Conservation (phyloP, 192 early-diverging fungal species). For the Funneliformis geosporum region DNA sequence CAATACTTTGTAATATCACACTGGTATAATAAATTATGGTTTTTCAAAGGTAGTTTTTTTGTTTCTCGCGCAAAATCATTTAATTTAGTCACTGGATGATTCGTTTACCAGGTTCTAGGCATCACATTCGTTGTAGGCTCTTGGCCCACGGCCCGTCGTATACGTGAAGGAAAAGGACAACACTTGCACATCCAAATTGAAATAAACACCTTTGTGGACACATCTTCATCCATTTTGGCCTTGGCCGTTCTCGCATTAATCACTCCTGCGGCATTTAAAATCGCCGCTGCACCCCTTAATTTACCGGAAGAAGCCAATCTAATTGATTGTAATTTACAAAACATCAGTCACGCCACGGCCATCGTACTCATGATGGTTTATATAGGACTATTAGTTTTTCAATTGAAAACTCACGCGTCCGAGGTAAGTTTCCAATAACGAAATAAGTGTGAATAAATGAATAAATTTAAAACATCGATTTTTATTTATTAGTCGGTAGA, state of each 20-base stretch:
- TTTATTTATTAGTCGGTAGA: background rate
- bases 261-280: slow-evolving; percentile 61
- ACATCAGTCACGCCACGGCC: slow-evolving; percentile 62
- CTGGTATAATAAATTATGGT: slow-evolving; percentile 51
- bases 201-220: slow-evolving; percentile 48
- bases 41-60: background rate
- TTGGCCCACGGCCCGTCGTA: slow-evolving; percentile 43
- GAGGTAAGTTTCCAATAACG: slow-evolving; percentile 18
- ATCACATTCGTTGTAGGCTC: slow-evolving; percentile 79
- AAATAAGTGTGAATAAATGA: too few species aligned
- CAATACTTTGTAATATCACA: slow-evolving; percentile 88
- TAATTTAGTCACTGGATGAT: background rate
- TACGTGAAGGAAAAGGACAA: slow-evolving; percentile 38
- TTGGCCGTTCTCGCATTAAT: slow-evolving; percentile 61
- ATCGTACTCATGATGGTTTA: slow-evolving; percentile 63
- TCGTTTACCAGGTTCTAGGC: slow-evolving; percentile 58
- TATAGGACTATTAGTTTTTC: slow-evolving; percentile 71
- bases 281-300: slow-evolving; percentile 36
- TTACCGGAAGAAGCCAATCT: background rate
- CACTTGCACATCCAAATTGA: background rate
- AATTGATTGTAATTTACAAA: slow-evolving; percentile 46
- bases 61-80: background rate
- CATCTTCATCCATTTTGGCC: slow-evolving; percentile 58
- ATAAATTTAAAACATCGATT: too few species aligned
- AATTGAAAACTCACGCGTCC: slow-evolving; percentile 74